Evolutionary conservation across 2,329 filamentous ascomycete species (phyloP), one percentile per base, ranked within the genome.

Genomic region (Exophiala sp.): DNA sequence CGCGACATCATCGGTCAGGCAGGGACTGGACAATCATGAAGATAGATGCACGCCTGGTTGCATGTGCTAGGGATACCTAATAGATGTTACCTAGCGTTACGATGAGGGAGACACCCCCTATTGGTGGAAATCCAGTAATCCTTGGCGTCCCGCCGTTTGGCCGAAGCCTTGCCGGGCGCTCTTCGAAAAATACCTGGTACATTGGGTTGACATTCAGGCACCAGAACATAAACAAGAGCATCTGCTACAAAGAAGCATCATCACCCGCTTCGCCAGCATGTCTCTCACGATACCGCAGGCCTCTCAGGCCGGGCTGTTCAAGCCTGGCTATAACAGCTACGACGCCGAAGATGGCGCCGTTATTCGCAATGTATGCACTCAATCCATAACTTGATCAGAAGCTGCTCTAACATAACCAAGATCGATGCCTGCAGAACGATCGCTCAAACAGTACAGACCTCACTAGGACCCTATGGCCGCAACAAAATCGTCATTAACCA

Each of bases 401-500:
- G 43, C 29, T 20, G 3, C 35, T 34, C 56, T 54, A 41, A 59
- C 24, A 49, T 12, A 38, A 32, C 35, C 46, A 35, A 63, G 60
- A 97, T 99, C 76, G 95, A 99, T 71, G 94, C 95, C 71, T 99
- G 94, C 79, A 85, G 91, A 62, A 89, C 94, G 63, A 97, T 99
- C 74, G 86, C 94, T 55, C 89, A 88, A 67, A 99, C 94, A 48
- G 94, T 99, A 46, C 91, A 96, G 79, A 97, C 94, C 53, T 97
- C 94, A 42, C 83, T 99, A 34, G 95, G 94, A 48, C 94, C 94
- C 57, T 96, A 96, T 75, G 94, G 94, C 68, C 89, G 94, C 75
- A 99, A 99, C 81, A 99, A 99, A 80, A 91, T 99, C 70, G 90
- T 99, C 77, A 97, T 99, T 81, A 99, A 99, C 80, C 95, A 99